phyloP scores from a whole-genome alignment of 2,329 filamentous ascomycete genomes.

The Massarina eburnea region DNA sequence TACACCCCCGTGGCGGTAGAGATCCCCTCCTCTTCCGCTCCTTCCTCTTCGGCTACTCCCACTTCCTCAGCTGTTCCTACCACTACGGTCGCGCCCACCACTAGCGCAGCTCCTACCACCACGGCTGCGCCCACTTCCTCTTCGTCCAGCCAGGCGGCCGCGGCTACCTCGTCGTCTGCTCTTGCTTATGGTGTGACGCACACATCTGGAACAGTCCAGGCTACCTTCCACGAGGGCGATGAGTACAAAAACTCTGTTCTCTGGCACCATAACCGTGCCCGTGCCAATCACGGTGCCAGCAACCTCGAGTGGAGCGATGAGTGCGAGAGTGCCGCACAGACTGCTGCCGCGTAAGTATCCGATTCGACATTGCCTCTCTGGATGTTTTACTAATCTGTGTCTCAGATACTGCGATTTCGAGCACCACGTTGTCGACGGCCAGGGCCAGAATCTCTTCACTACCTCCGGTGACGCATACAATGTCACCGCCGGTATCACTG shows the following conservation, averaged over 20 bases:
- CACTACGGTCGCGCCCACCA: slow-evolving; percentile 2
- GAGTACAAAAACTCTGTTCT: slow-evolving; percentile 46
- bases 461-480: slow-evolving; percentile 56
- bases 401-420: slow-evolving; percentile 65
- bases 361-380: background rate
- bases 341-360: slow-evolving; percentile 62
- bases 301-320: slow-evolving; percentile 69
- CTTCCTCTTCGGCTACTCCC: background rate
- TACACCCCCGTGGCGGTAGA: background rate
- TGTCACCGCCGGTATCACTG: slow-evolving; percentile 69
- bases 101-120: background rate
- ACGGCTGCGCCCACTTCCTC: background rate
- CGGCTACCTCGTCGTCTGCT: slow-evolving; percentile 12
- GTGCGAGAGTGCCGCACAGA: slow-evolving; percentile 57
- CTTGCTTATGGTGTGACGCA: slow-evolving; percentile 13
- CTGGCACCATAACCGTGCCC: slow-evolving; percentile 83
- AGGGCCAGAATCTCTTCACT: slow-evolving; percentile 93
- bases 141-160: slow-evolving; percentile 6
- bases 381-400: background rate
- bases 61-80: slow-evolving; percentile 3
- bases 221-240: slow-evolving; percentile 21
- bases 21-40: slow-evolving; percentile 3
- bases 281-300: slow-evolving; percentile 73
- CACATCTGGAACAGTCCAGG: slow-evolving; percentile 25
- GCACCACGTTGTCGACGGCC: slow-evolving; percentile 58